Percentiles rank a stretch among this genome's conserved stretches.
These are phyloP conservation scores for Microsporum canis DNA, from an alignment of 2,329 filamentous ascomycete species.

Conservation along the genomic window DNA sequence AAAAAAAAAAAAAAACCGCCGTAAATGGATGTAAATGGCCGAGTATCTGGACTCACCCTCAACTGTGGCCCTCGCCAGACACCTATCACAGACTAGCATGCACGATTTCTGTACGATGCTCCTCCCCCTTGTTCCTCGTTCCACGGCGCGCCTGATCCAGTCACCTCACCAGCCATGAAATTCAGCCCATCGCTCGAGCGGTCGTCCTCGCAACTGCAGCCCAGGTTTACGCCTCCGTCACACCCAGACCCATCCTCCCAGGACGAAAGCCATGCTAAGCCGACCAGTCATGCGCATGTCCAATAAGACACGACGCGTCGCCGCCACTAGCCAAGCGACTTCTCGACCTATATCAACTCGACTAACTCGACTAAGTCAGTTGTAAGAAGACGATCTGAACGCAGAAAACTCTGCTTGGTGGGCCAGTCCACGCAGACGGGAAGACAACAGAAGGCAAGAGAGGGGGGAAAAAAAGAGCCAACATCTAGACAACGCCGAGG, in stretches of 20 bases:
- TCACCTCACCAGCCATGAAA: background rate
- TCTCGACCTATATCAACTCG: background rate
- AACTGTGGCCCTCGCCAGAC: background rate
- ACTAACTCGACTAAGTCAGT: background rate
- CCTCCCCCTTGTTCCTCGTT: background rate
- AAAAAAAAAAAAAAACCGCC: background rate
- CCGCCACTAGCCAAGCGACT: background rate
- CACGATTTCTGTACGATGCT: background rate
- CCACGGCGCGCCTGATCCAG: background rate
- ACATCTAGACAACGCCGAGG: no score
- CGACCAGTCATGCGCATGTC: background rate
- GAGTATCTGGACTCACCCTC: background rate
- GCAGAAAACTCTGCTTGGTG: background rate
- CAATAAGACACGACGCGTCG: background rate
- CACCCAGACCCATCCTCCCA: background rate
- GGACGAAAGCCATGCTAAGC: background rate
- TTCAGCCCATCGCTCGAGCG: background rate
- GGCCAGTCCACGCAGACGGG: constrained; percentile 1
- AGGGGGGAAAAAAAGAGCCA: background rate
- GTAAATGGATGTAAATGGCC: background rate
- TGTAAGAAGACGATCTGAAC: background rate
- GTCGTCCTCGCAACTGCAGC: background rate
- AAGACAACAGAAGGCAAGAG: background rate
- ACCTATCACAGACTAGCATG: background rate
- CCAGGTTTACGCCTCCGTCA: background rate